A percentile compares a stretch with the other conserved stretches of the same genome.
Conservation (phyloP, 768 basidiomycete species). For the Xerocomus potaroensis region DNA sequence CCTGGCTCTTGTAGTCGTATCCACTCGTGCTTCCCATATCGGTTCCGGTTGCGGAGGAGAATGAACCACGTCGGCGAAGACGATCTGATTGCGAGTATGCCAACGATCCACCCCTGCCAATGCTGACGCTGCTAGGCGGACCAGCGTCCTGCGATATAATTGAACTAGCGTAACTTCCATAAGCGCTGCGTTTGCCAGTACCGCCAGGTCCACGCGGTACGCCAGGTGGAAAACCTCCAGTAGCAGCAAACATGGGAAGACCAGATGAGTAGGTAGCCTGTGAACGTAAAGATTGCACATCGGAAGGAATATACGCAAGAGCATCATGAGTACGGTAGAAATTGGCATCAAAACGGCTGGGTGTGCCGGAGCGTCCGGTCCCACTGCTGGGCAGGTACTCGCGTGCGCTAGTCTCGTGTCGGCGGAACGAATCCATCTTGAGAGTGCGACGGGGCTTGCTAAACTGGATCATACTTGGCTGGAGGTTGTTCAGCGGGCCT, state of each 20-base stretch:
- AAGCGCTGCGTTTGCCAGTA: constrained; percentile 70
- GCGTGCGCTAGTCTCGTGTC: constrained; percentile 87
- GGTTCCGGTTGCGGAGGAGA: constrained; percentile 68
- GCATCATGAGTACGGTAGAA: constrained; percentile 97
- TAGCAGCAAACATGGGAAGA: constrained; percentile 74
- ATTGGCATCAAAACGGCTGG: constrained; percentile 91
- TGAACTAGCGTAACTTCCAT: constrained; percentile 81
- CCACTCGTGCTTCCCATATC: constrained; percentile 77
- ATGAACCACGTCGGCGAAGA: constrained; percentile 70
- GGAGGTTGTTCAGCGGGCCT: constrained; percentile 93
- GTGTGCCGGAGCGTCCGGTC: constrained; percentile 71
- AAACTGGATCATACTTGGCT: constrained; percentile 99
- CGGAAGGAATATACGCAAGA: constrained; percentile 89
- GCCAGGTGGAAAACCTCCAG: constrained; percentile 66
- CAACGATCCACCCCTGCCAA: constrained; percentile 57
- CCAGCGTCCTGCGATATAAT: constrained; percentile 91
- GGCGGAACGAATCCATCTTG: constrained; percentile 91
- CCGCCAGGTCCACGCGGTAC: constrained; percentile 55
- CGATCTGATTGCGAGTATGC: constrained; percentile 92
- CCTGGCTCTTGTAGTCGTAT: constrained; percentile 86
- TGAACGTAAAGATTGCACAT: constrained; percentile 92
- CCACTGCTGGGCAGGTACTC: constrained; percentile 55
- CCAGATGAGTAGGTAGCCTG: constrained; percentile 96
- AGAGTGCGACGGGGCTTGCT: constrained; percentile 92
- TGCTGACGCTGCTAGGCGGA: constrained; percentile 53